A percentile compares a stretch with the other conserved stretches of the same genome.
These are phyloP conservation scores for Ascochyta fabae DNA, from an alignment of 2,329 filamentous ascomycete species.

Conservation along the genomic window DNA sequence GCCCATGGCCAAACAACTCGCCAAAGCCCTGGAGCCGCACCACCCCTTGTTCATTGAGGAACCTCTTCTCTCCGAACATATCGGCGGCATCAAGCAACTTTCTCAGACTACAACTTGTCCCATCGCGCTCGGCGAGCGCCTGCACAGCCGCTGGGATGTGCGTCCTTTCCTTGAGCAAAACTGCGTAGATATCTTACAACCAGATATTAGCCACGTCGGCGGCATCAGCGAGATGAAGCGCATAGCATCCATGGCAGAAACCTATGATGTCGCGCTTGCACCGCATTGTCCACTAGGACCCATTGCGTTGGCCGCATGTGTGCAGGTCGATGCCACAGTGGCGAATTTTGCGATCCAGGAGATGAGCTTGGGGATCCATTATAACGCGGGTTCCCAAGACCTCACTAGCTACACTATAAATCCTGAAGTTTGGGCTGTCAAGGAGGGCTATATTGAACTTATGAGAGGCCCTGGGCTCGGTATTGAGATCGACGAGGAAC, in stretches of 20 bases:
- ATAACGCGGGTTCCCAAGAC: slow-evolving; percentile 61
- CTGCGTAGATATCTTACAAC: slow-evolving; percentile 74
- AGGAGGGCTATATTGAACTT: slow-evolving; percentile 69
- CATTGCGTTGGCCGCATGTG: slow-evolving; percentile 72
- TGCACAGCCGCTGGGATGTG: slow-evolving; percentile 76
- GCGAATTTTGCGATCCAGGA: slow-evolving; percentile 75
- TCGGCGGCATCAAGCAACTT: slow-evolving; percentile 68
- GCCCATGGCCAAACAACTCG: slow-evolving; percentile 81
- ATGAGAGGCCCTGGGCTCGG: slow-evolving; percentile 68
- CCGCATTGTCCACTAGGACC: slow-evolving; percentile 78
- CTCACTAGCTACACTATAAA: slow-evolving; percentile 69
- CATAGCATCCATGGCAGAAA: slow-evolving; percentile 74
- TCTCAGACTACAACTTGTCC: slow-evolving; percentile 64
- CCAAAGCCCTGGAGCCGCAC: slow-evolving; percentile 69
- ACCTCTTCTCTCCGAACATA: slow-evolving; percentile 72
- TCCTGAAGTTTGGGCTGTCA: slow-evolving; percentile 68
- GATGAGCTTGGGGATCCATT: slow-evolving; percentile 82
- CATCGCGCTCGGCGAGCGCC: slow-evolving; percentile 74
- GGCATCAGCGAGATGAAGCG: slow-evolving; percentile 74
- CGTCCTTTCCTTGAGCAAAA: slow-evolving; percentile 72
- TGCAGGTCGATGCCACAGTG: slow-evolving; percentile 68
- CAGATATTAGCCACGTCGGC: slow-evolving; percentile 74
- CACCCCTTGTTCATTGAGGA: slow-evolving; percentile 79
- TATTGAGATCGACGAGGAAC: slow-evolving; percentile 72
- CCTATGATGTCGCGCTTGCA: slow-evolving; percentile 75